Base-by-base conservation (phyloP, 352 stramenopile genomes). In the Globisporangium nagaii region DNA sequence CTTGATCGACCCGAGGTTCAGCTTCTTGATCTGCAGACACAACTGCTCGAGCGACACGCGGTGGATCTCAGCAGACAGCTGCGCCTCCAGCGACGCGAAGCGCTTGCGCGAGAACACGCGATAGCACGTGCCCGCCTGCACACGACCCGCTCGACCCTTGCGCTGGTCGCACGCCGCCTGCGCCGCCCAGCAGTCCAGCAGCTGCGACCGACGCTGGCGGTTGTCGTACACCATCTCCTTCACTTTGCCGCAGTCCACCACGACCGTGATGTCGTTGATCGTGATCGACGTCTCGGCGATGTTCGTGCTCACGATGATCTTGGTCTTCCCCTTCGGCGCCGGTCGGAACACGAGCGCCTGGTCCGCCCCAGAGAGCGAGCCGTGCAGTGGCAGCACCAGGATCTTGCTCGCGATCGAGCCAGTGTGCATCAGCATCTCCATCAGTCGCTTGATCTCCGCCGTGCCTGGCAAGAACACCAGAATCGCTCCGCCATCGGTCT, bases 221-320 rank as follows among this genome's bases (percentile, higher is more conserved):
- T 70, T 72, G 53, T 93, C 84, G 57, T 93, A 95, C n/a, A 87
- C 72, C 83, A 95, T 94, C 60, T 93, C 80, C 54, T 94, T 96
- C 20, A 93, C 82, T 55, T 89, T 90, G 43, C 86, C 86, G 9
- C 73, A 87, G 62, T 96, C 85, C 20, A 96, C 87, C 24, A 96
- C 86, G 7, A 74, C 77, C 17, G 84, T 93, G 41, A 93, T 86
- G 49, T 96, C 86, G 53, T 95, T 77, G 66, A 96, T 93, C 42
- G 86, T 95, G 43, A 96, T 92, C 4, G 82, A 93, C 17, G 84
- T 96, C 66, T 96, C 86, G n/a, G 84, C 85, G 39, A 96, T 86
- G 58, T 96, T 96, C 13, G 86, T 96, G 35, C 78, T 89, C 27
- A 95, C 70, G 36, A 96, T 90, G 17, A 96, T 71, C 65, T 96